These are phyloP conservation scores for Nyssa sinensis DNA, from an alignment of 148 eudicot genomes.

Conservation along the genomic window DNA sequence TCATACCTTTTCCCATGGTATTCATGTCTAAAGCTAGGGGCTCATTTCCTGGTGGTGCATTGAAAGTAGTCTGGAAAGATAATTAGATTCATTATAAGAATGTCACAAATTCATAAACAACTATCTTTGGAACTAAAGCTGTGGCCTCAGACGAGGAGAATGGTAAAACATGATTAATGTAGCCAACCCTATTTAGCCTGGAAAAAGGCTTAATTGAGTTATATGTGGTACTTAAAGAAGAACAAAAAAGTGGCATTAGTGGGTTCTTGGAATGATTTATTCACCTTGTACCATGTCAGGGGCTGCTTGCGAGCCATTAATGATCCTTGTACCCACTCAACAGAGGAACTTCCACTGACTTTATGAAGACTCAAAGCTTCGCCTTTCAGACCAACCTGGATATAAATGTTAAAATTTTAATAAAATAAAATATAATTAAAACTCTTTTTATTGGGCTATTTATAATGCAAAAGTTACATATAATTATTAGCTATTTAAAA, in stretches of 20 bases:
- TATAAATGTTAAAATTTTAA: too few relatives aligned
- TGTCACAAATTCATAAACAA: not conserved
- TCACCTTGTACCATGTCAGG: conserved; percentile 81
- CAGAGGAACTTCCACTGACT: conserved; percentile 66
- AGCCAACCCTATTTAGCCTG: too few relatives aligned
- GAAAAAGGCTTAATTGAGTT: too few relatives aligned
- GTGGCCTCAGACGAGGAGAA: not conserved
- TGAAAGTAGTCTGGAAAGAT: conserved; percentile 51
- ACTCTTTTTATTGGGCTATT: too few relatives aligned
- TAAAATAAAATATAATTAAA: too few relatives aligned
- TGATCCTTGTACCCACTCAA: conserved; percentile 56
- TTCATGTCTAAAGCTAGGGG: conserved; percentile 79
- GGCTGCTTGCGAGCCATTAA: conserved; percentile 50
- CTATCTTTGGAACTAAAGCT: too few relatives aligned
- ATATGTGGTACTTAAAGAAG: not conserved
- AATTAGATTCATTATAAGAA: not conserved
- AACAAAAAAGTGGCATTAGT: not conserved
- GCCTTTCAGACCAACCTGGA: conserved; percentile 79
- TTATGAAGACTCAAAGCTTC: conserved; percentile 54
- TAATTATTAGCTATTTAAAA: too few relatives aligned
- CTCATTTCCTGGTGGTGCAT: conserved; percentile 66
- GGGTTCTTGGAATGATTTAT: not conserved
- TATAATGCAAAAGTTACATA: too few relatives aligned
- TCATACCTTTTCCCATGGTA: conserved; percentile 79
- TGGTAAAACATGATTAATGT: not conserved